Base-by-base conservation (phyloP, 2,329 filamentous ascomycete species). In the Beauveria brongniartii region DNA sequence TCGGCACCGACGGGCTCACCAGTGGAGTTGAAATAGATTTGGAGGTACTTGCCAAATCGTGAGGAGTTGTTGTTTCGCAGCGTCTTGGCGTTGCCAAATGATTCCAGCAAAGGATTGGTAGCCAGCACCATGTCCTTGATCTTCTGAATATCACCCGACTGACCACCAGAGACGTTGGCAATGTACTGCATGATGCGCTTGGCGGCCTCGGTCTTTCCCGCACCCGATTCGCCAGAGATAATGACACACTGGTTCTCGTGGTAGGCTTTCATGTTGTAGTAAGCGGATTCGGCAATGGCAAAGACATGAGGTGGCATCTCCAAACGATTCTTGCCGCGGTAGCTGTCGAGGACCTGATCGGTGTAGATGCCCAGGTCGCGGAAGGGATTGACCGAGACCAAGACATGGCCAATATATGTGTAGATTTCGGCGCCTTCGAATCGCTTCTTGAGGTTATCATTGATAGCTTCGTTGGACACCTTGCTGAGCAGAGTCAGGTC, bases 211-310 rank as follows among this genome's bases (percentile, higher is more conserved):
- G 94, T 99, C 82, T 99, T 99, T 73, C 94, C 94, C 40, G 94
- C 94, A 72, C 94, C 94, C 3, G 94, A 97, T 77, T 99, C 94
- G 72, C 94, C 94, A 5, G 94, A 97, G 68, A 99, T 99, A 75
- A 99, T 99, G 67, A 99, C 93, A 78, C 94, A 97, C 75, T 99
- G 94, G 78, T 97, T 97, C 69, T 97, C 94, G 71, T 91, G 91
- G 81, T 99, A 99, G 52, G 92, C 93, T 75, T 97, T 97, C 94
- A 99, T 97, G 80, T 99, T 97, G 80, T 97, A 97, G 80, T 99
- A 99, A 60, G 92, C 77, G 8, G 93, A 89, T 77, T 99, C 94
- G 71, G 94, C 94, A 70, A 99, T 94, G 63, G 92, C 93, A 74
- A 97, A 99, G 67, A 99, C 94, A 75, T 99, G 94, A 9, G 94